Conservation (phyloP, 208 protist species). For the Crithidia sp. region DNA sequence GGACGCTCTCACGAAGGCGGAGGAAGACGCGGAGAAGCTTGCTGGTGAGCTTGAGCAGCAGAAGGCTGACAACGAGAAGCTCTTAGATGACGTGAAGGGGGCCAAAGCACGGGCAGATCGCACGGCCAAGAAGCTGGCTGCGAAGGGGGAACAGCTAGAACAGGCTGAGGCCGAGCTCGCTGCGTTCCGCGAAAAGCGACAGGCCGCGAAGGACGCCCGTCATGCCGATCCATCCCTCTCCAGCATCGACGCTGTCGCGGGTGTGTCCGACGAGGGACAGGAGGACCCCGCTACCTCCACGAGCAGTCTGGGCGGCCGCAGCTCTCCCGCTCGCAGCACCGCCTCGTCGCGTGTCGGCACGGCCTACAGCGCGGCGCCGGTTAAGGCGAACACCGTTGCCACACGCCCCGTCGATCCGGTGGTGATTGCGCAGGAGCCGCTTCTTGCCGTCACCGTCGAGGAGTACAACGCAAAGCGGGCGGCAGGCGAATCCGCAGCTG, state of each 20-base stretch:
- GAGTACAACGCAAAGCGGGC: constrained; percentile 16
- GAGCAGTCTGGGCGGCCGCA: not conserved
- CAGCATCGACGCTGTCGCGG: not conserved
- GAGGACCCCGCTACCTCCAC: no score
- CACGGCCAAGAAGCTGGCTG: not conserved
- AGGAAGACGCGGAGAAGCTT: no score
- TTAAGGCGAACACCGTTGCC: no score
- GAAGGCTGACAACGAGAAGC: no score
- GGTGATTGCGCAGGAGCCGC: constrained; percentile 4
- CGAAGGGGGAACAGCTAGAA: not conserved
- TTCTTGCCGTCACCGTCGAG: not conserved
- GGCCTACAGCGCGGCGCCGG: no score
- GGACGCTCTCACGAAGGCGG: not conserved
- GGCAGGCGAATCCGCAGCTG: no score
- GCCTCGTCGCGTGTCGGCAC: no score
- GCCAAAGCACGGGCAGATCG: constrained; percentile 2
- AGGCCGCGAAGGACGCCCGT: not conserved
- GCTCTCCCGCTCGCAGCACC: not conserved
- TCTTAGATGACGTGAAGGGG: no score
- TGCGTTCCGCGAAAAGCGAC: not conserved
- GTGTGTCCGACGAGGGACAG: no score
- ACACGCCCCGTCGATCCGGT: not conserved
- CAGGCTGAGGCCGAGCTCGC: no score
- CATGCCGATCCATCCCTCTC: not conserved
- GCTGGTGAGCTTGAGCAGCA: no score